Base-by-base conservation (phyloP, 2,329 filamentous ascomycete genomes). In the Geosmithia flava region DNA sequence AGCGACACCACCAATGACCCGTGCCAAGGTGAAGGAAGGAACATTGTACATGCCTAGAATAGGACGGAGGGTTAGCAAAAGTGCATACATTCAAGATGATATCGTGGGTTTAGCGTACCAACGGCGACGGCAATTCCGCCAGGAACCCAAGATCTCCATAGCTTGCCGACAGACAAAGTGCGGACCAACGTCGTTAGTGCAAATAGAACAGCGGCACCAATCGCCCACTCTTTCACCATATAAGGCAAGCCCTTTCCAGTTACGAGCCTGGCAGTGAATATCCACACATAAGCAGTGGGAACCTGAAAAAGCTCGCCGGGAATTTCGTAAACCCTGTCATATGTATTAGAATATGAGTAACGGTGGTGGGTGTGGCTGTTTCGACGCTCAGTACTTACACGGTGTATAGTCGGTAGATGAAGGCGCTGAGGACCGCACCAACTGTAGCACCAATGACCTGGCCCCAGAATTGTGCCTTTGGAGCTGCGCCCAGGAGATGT, bases 51-150 rank as follows among this genome's bases (percentile, higher is more conserved):
- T 98, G 45, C 93, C 85, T 83, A 20, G 20, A 27, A 10, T n/a
- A n/a, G n/a, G n/a, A 17, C 45, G 16, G 19, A 42, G 19, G 19
- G 20, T 46, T 30, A 42, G 20, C 20, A 29, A 11, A 30, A 44
- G 33, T 37, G 3, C 13, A 11, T 27, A 27, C 8, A 27, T 27
- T 8, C 23, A 27, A 4, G 23, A 27, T 17, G 29, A 20, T 10
- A n/a, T 15, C 20, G n/a, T 45, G 33, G 33, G 33, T 11, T 37
- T 37, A 23, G 51, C 62, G 63, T 66, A 84, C 83, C 90, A 57
- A 96, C 88, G 40, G 93, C 93, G 19, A 98, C 91, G 2, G 93
- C 91, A 58, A 98, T 96, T 0, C 93, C 93, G 7, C 93, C 91
- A 0, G 93, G 93, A 13, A 98, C 72, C 61, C 80, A 86, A 2